Conservation (phyloP, 371 early-diverging fungal species). For the Mucor indicus region DNA sequence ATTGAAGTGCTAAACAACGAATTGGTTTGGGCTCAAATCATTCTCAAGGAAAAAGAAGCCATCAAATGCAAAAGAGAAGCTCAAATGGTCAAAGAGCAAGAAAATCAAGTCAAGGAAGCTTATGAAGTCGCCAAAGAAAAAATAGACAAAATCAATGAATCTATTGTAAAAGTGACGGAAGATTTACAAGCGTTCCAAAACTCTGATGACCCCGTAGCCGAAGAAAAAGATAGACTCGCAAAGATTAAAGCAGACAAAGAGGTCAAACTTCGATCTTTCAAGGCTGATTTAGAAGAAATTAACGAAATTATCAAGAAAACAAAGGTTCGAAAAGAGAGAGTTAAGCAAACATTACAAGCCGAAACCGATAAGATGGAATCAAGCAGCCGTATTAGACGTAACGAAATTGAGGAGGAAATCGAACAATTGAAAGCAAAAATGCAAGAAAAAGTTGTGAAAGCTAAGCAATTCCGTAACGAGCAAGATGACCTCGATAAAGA, state of each 20-base stretch:
- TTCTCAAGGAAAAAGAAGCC: slow-evolving; percentile 53
- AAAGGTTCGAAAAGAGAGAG: slow-evolving; percentile 33
- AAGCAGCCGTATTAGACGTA: slow-evolving; percentile 18
- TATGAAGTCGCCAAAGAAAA: slow-evolving; percentile 11
- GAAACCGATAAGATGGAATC: slow-evolving; percentile 30
- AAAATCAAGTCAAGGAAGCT: slow-evolving; percentile 11
- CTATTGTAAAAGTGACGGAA: slow-evolving; percentile 1
- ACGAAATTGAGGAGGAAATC: slow-evolving; percentile 28
- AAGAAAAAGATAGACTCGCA: not conserved
- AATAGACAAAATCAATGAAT: not conserved
- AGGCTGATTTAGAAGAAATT: slow-evolving; percentile 9
- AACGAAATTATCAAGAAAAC: slow-evolving; percentile 14
- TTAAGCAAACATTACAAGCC: slow-evolving; percentile 19
- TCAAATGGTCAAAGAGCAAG: slow-evolving; percentile 2
- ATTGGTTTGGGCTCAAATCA: slow-evolving; percentile 76
- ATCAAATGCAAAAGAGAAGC: slow-evolving; percentile 26
- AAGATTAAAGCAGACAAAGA: not conserved
- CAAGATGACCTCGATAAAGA: slow-evolving; percentile 20
- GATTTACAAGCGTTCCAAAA: slow-evolving; percentile 9
- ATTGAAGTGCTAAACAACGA: slow-evolving; percentile 64
- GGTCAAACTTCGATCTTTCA: not conserved
- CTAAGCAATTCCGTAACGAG: slow-evolving; percentile 5
- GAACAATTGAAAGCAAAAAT: slow-evolving; percentile 23
- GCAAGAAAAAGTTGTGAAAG: not conserved
- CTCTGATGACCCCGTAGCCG: slow-evolving; percentile 2